Base-by-base conservation (phyloP, 1,139 yeast species). In the Suhomyces atakaporum region DNA sequence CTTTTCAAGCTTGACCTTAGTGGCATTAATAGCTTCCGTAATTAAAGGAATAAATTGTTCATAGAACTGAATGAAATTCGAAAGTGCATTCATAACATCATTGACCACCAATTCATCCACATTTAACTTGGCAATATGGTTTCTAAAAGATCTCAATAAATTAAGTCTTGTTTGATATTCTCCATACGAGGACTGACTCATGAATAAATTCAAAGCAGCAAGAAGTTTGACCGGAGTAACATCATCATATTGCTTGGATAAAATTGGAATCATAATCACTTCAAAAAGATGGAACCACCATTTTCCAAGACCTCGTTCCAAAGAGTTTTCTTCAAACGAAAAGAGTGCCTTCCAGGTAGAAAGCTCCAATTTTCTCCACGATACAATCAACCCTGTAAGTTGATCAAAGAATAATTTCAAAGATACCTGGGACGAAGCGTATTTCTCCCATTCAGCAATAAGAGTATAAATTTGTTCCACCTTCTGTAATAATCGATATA, bases 201-300 rank as follows among this genome's bases (percentile, higher is more conserved):
- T 66, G 57, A 88, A 92, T 3, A 84, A 54, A 45, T 84, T 83
- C 50, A 94, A 65, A 0, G 94, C 83, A n/a, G 81, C 58, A n/a
- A 87, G 67, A 19, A 88, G 57, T 29, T 69, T 72, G 3, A 64
- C 52, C 1, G 52, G 45, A 4, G 42, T 41, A 7, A 60, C 62
- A 12, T 56, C 57, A 5, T 57, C 63, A 5, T 52, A 54, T 4
- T 62, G 66, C n/a, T 62, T 56, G 2, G 52, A 54, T 7, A 65
- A 55, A 27, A 66, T 52, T 4, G 84, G 83, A 22, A 77, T 49
- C n/a, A 79, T 60, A 10, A 88, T 71, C 8, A 81, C 77, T 57
- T 92, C 97, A 54, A 83, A 90, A 35, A 92, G 66, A 55, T 89
- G 79, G 64, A 84, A 90, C 96, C 97, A 92, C 95, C 95, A 88